Percentiles rank a stretch among this genome's conserved stretches.
Evolutionary conservation across 495 filamentous ascomycete genomes (phyloP).

Genomic region (Recurvomyces mirabilis): DNA sequence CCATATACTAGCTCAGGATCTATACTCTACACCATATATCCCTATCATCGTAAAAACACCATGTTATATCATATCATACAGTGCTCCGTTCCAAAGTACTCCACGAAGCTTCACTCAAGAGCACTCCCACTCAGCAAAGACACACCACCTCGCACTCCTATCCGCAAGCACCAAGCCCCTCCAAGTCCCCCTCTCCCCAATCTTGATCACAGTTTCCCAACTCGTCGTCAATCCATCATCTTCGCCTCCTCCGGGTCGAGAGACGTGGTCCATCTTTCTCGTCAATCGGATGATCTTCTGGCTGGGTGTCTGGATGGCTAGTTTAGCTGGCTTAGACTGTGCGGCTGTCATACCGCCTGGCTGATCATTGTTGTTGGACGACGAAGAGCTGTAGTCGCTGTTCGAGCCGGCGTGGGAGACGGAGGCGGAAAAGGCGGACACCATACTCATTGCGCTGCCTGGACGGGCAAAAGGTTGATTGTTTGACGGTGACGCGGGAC

Average conservation of each 20-base stretch:
- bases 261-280: conserved; percentile 63
- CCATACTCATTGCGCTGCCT: conserved; percentile 72
- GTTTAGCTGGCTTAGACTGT: conserved; percentile 77
- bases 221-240: conserved; percentile 52
- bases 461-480: conserved; percentile 63
- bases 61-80: too few species aligned
- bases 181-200: conserved; percentile 83
- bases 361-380: conserved; percentile 3
- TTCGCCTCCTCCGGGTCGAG: conserved; percentile 30
- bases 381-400: not conserved
- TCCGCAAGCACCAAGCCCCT: conserved; percentile 89
- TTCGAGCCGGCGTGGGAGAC: conserved; percentile 50
- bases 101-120: conserved; percentile 27
- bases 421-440: conserved; percentile 34
- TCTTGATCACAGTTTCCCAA: conserved; percentile 98
- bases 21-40: too few species aligned
- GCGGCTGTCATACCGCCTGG: conserved; percentile 11
- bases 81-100: too few species aligned
- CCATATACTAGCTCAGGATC: too few species aligned
- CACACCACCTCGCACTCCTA: conserved; percentile 92
- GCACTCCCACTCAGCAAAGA: conserved; percentile 92
- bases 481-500: conserved; percentile 27
- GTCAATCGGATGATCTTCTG: conserved; percentile 88
- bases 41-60: too few species aligned
- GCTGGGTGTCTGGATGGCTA: conserved; percentile 89